These are phyloP conservation scores for Avena sativa DNA, from an alignment of 176 grass and related monocot species.

Conservation along the genomic window DNA sequence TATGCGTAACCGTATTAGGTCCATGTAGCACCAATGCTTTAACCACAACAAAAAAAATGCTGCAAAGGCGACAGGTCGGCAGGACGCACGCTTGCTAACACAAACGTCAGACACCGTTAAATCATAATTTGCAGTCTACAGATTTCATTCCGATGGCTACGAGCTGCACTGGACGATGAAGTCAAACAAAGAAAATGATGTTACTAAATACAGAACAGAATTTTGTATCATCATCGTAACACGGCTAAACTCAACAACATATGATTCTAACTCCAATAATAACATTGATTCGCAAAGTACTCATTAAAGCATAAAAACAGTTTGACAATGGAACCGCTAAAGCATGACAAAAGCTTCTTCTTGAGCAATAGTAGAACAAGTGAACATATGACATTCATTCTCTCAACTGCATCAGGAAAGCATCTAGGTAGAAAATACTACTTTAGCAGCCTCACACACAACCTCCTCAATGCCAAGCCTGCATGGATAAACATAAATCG, in stretches of 20 bases:
- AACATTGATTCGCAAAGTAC: slow-evolving; percentile 23
- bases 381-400: slow-evolving; percentile 10
- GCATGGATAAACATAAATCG: neutral
- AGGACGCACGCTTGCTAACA: too few relatives aligned
- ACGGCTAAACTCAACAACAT: neutral
- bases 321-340: slow-evolving; percentile 26
- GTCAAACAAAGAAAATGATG: neutral
- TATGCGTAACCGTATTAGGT: too few relatives aligned
- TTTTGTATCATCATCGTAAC: neutral
- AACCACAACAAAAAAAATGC: too few relatives aligned
- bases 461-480: slow-evolving; percentile 27
- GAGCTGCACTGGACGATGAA: neutral
- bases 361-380: slow-evolving; percentile 26
- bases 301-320: slow-evolving; percentile 39
- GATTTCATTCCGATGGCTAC: too few relatives aligned
- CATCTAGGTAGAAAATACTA: slow-evolving; percentile 39
- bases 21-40: too few relatives aligned
- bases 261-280: slow-evolving; percentile 36
- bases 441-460: slow-evolving; percentile 36
- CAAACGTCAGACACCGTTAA: too few relatives aligned
- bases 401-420: slow-evolving; percentile 25
- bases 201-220: too few relatives aligned
- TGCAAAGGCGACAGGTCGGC: too few relatives aligned
- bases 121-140: too few relatives aligned
- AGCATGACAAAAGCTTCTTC: slow-evolving; percentile 48